Evolutionary conservation across 1,284 basidiomycete species (phyloP).

Genomic region (Austropuccinia psidii): DNA sequence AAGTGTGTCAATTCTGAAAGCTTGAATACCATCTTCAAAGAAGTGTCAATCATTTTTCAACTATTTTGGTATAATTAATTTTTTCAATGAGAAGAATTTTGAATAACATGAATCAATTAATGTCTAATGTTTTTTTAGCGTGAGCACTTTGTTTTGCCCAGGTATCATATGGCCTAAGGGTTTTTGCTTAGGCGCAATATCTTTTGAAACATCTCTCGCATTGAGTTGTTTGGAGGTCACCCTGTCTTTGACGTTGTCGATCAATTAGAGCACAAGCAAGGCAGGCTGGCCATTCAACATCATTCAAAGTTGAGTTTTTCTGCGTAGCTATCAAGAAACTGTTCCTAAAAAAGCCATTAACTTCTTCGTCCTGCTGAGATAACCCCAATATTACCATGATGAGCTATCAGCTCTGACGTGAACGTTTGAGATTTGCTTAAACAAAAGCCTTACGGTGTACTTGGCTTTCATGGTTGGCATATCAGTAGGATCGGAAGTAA

Average conservation of each 20-base stretch:
- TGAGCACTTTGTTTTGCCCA: too few species aligned
- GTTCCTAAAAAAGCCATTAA: conserved; percentile 34
- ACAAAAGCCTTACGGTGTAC: conserved; percentile 14
- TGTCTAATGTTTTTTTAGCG: too few species aligned
- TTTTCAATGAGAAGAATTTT: too few species aligned
- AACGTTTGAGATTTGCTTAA: not conserved
- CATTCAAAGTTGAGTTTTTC: conserved; percentile 10
- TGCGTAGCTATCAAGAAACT: conserved; percentile 27
- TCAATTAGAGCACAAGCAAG: conserved; percentile 30
- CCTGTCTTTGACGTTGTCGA: conserved; percentile 15
- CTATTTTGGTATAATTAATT: too few species aligned
- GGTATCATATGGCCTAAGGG: not conserved
- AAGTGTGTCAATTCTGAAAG: too few species aligned
- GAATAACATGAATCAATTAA: too few species aligned
- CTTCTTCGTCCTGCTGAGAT: conserved; percentile 10
- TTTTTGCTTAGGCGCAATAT: conserved; percentile 15
- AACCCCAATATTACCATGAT: not conserved
- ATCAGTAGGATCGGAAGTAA: conserved; percentile 17
- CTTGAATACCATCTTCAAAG: too few species aligned
- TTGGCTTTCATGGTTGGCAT: conserved; percentile 23
- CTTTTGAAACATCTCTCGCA: conserved; percentile 20
- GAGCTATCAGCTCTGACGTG: not conserved
- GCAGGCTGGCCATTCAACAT: conserved; percentile 34
- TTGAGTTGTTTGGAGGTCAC: not conserved
- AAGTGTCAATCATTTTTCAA: too few species aligned